Evolutionary conservation across 495 filamentous ascomycete species (phyloP).

Genomic region (Evansstolkia leycettana): DNA sequence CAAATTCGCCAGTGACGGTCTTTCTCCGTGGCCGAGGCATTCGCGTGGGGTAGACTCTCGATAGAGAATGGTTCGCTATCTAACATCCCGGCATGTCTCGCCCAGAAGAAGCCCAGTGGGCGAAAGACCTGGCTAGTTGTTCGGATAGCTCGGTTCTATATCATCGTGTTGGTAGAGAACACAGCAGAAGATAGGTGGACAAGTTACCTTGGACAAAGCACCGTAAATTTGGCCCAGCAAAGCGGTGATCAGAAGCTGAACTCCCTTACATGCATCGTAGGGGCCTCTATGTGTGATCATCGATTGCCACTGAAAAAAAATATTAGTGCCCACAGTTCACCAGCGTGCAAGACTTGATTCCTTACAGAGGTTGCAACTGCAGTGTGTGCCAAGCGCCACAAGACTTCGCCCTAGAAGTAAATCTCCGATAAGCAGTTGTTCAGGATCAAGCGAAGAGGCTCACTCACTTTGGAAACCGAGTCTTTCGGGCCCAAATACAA

Average conservation of each 20-base stretch:
- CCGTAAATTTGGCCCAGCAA: conserved; percentile 36
- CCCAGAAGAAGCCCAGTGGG: conserved; percentile 37
- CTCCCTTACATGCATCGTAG: conserved; percentile 33
- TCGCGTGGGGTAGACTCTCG: conserved; percentile 22
- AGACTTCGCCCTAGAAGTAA: conserved; percentile 24
- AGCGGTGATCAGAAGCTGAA: conserved; percentile 36
- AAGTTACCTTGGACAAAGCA: conserved; percentile 26
- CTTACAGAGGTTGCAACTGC: conserved; percentile 34
- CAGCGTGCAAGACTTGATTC: background rate
- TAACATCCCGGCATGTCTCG: conserved; percentile 33
- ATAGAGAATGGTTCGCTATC: conserved; percentile 24
- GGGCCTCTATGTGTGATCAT: conserved; percentile 34
- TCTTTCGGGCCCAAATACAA: conserved; percentile 35
- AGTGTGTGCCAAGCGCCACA: conserved; percentile 36
- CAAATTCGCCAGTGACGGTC: conserved; percentile 31
- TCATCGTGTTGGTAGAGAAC: background rate
- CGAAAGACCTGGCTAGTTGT: conserved; percentile 37
- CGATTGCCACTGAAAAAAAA: conserved; percentile 25
- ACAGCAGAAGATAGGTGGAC: background rate
- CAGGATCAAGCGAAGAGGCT: background rate
- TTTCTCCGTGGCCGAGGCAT: conserved; percentile 23
- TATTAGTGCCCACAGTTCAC: background rate
- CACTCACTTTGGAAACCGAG: conserved; percentile 25
- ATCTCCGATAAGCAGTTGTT: background rate
- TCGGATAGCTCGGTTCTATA: conserved; percentile 27